Conservation (phyloP, 2,329 filamentous ascomycete species). For the Aspergillus alliaceus region DNA sequence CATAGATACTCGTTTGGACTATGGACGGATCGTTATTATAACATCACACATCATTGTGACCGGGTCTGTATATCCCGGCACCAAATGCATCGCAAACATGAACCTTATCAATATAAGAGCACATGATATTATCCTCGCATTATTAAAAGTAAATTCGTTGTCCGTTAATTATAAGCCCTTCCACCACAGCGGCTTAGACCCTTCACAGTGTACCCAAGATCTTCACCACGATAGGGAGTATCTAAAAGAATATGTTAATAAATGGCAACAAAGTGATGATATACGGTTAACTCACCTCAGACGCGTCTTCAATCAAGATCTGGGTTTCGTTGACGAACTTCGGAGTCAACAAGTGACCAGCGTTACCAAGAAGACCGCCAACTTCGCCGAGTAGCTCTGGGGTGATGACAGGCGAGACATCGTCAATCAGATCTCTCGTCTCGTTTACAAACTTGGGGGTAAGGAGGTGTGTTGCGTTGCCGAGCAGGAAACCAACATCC, state of each 20-base stretch:
- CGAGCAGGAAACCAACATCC: conserved; percentile 29
- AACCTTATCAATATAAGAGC: conserved; percentile 17
- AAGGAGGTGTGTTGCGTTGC: conserved; percentile 31
- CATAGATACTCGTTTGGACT: conserved; percentile 1
- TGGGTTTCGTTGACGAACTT: conserved; percentile 30
- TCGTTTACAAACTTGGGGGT: conserved; percentile 32
- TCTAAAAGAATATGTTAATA: conserved; percentile 20
- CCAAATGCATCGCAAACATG: conserved; percentile 48
- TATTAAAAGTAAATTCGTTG: conserved; percentile 36
- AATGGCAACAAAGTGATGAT: not conserved
- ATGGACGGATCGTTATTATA: not conserved
- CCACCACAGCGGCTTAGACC: conserved; percentile 3
- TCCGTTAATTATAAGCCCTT: conserved; percentile 26
- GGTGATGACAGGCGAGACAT: conserved; percentile 29
- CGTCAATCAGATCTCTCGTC: conserved; percentile 28
- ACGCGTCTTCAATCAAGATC: conserved; percentile 28
- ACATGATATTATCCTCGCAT: conserved; percentile 14
- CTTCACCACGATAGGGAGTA: conserved; percentile 30
- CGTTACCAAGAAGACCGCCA: conserved; percentile 20
- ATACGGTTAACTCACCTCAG: conserved; percentile 24
- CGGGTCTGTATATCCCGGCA: conserved; percentile 51
- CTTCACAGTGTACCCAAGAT: conserved; percentile 30
- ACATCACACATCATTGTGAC: conserved; percentile 22
- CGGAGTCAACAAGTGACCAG: conserved; percentile 16
- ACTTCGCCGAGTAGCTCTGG: conserved; percentile 27